Evolutionary conservation across 768 basidiomycete genomes (phyloP), one percentile per base, ranked within the genome.

Genomic region (Leucocoprinus sp.): DNA sequence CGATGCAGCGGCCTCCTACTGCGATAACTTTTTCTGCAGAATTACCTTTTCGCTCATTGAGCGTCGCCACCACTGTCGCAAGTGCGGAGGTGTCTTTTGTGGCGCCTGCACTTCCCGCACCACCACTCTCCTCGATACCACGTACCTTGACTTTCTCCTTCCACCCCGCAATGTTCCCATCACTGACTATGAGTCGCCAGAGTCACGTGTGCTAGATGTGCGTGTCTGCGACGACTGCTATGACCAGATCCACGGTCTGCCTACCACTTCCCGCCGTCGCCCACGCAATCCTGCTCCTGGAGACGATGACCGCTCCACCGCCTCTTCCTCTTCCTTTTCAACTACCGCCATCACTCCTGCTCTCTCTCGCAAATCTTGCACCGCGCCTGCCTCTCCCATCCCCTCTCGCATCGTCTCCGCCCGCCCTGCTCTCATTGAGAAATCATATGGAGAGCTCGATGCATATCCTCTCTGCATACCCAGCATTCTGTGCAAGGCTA

Each of bases 51-150:
- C 77, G 49, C 59, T 89, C 49, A 72, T 81, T 35, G 82, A 85
- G 52, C 82, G 86, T 51, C 77, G 78, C 64, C 86, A 90, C 58
- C 87, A 90, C 50, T 90, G 87, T 62, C 76, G 87, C 60, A 89
- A 88, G 59, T 89, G 87, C 53, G 87, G 87, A 40, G 84, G 84
- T 51, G 66, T 89, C 23, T 88, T 80, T 59, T 90, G 87, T 63
- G 60, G 61, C 38, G 60, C 71, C 5, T 89, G 87, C 59, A 74
- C 79, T 1, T 64, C 72, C 5, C 74, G 74, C 44, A 57, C 68
- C 5, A 86, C 82, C 0, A 65, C 74, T 9, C 76, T 89, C 3
- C 72, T 89, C 43, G 87, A 89, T 57, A 75, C 82, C n/a, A 75
- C 84, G 8, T 71, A 72, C 43, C 78, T 90, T 29, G 58, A 67